Base-by-base conservation (phyloP, 805 yeast genomes). In the Starmerella scarabaei region DNA sequence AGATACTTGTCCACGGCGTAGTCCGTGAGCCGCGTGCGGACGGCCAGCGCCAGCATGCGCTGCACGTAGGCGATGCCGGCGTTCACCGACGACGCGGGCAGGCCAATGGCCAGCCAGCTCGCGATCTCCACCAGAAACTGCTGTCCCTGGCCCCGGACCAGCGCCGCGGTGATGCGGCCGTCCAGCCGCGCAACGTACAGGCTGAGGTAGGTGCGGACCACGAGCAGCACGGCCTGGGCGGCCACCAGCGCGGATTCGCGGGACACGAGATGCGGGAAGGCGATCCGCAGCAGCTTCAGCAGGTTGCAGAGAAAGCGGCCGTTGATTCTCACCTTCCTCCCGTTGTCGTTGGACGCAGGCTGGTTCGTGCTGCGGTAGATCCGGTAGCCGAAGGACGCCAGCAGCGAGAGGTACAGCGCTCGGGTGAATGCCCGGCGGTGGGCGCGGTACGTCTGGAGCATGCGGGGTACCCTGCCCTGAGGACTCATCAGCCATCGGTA, bases 161-260 rank as follows among this genome's bases (percentile, higher is more conserved):
- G 67, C 1, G 82, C 73, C 0, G 94, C 82, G 4, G 86, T 94
- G 39, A 86, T 64, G 53, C 68, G 66, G 48, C 96, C 96, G 58
- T 86, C 96, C 42, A 86, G 65, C 11, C 78, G 72, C 5, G 96
- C 95, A 14, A 85, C 86, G 53, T 77, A 76, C 35, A 86, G 67
- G 2, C 94, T 78, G 21, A 86, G 61, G 19, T 77, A 57, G 0
- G 94, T 88, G 48, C 94, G 68, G 4, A 70, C 48, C 3, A 80
- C 67, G 33, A 86, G 64, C 20, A 83, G 63, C 0, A 65, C 54
- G 5, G 83, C 60, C 57, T 83, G 88, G 0, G 70, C 49, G 1
- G 57, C 43, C 28, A 81, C 53, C 30, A 59, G 47, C 54, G 58
- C 51, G 33, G 63, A 55, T 41, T 61, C 63, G 27, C 49, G 46